A percentile compares a stretch with the other conserved stretches of the same genome.
phyloP scores from a whole-genome alignment of 2,329 filamentous ascomycete species.

The Ophiostoma perfectum region DNA sequence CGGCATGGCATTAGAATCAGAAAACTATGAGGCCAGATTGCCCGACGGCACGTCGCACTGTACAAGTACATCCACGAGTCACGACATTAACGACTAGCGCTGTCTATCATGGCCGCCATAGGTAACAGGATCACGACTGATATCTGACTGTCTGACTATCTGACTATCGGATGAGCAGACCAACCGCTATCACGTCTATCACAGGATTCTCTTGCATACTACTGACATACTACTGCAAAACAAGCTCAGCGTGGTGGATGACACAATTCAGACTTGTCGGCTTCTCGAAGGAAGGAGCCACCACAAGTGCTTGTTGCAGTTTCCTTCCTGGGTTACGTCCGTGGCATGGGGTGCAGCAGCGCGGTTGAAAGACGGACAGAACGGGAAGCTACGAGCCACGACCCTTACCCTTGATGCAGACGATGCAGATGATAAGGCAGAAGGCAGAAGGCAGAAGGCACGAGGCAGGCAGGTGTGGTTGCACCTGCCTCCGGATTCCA shows the following conservation, averaged over 20 bases:
- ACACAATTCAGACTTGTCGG: too few relatives aligned
- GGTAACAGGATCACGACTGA: too few relatives aligned
- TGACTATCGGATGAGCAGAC: too few relatives aligned
- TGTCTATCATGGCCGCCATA: background rate
- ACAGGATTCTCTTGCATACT: background rate
- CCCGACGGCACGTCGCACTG: too few relatives aligned
- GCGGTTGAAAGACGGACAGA: background rate
- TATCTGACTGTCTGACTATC: too few relatives aligned
- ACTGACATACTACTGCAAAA: background rate
- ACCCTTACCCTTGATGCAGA: background rate
- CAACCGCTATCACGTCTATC: background rate
- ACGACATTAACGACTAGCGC: background rate
- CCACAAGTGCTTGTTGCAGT: background rate
- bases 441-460: background rate
- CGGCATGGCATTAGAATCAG: too few relatives aligned
- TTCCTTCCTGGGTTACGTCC: background rate
- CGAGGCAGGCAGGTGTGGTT: slow-evolving; percentile 6
- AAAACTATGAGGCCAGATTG: too few relatives aligned
- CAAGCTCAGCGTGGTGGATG: background rate
- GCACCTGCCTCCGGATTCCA: slow-evolving; percentile 9
- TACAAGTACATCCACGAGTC: too few relatives aligned
- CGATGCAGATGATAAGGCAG: background rate
- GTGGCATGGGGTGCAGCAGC: background rate
- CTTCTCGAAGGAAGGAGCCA: too few relatives aligned
- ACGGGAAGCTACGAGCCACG: background rate